Evolutionary conservation across 1,284 basidiomycete genomes (phyloP).

Genomic region (Trichosporon sp.): DNA sequence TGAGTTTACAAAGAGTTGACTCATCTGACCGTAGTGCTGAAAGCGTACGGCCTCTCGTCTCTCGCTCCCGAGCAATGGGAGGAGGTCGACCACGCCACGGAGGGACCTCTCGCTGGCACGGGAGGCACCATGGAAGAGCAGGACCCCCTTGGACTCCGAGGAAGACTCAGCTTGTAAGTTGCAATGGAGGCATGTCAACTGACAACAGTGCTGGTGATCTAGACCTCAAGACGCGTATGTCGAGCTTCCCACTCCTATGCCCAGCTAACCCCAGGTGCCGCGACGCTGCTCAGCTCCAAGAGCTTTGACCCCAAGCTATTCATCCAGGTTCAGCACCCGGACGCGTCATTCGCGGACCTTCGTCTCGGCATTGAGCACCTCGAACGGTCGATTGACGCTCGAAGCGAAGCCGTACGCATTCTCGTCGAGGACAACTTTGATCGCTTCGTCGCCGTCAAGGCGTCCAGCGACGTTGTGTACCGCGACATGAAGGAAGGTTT

Average conservation of each 20-base stretch:
- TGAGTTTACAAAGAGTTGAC: not conserved
- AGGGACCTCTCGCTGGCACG: constrained; percentile 50
- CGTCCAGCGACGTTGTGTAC: constrained; percentile 88
- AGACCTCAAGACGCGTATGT: constrained; percentile 53
- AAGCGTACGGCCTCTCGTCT: constrained; percentile 55
- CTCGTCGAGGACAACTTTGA: constrained; percentile 99
- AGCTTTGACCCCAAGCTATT: constrained; percentile 95
- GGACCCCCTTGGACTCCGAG: constrained; percentile 54
- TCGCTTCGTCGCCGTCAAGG: constrained; percentile 95
- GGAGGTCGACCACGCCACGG: constrained; percentile 53
- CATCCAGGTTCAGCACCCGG: constrained; percentile 87
- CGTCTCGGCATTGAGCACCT: constrained; percentile 72
- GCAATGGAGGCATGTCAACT: not conserved
- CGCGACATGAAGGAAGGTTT: constrained; percentile 91
- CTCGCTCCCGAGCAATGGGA: constrained; percentile 55
- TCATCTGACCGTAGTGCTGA: constrained; percentile 22
- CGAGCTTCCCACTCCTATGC: not conserved
- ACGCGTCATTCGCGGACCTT: constrained; percentile 92
- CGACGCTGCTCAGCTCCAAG: constrained; percentile 84
- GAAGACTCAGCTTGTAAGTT: constrained; percentile 47
- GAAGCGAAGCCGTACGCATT: constrained; percentile 89
- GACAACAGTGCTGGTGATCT: constrained; percentile 39
- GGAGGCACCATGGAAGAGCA: constrained; percentile 51
- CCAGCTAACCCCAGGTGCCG: constrained; percentile 63
- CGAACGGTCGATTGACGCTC: constrained; percentile 75